Percentiles rank a stretch among this genome's conserved stretches.
phyloP scores from a whole-genome alignment of 139 green algal genomes.

The Desmodesmus armatus region DNA sequence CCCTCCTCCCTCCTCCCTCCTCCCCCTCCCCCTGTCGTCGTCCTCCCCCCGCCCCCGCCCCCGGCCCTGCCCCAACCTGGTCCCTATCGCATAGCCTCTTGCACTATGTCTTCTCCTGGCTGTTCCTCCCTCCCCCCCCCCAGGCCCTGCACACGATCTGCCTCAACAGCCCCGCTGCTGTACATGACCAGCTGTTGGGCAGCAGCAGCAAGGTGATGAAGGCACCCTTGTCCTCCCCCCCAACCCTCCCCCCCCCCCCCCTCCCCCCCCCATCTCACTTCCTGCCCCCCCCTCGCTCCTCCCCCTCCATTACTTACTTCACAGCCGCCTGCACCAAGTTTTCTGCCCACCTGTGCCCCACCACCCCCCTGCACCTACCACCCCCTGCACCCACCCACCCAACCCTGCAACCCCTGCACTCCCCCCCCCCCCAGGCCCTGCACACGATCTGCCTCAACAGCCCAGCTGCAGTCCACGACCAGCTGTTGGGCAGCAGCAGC shows the following conservation, averaged over 20 bases:
- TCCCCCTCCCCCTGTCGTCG: too few species aligned
- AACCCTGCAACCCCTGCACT: neutral
- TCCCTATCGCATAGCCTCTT: neutral
- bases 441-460: conserved; percentile 29
- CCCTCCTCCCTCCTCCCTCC: too few species aligned
- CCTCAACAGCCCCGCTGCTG: neutral
- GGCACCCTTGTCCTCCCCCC: too few species aligned
- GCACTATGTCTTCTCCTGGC: neutral
- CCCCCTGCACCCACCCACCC: too few species aligned
- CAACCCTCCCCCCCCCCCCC: too few species aligned
- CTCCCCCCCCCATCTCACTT: too few species aligned
- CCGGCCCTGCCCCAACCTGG: too few species aligned
- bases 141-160: conserved; percentile 43
- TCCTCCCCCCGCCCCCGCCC: too few species aligned
- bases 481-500: conserved; percentile 25
- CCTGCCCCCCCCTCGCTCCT: too few species aligned
- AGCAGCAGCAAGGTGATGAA: too few species aligned
- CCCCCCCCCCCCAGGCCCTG: conserved; percentile 18
- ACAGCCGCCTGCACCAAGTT: neutral
- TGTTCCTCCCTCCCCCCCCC: neutral
- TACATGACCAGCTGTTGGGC: conserved; percentile 18
- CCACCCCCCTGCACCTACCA: neutral
- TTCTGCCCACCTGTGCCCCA: neutral
- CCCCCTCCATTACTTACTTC: too few species aligned
- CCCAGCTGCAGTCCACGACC: neutral